Conservation (phyloP, 352 stramenopile genomes). For the Elongisporangium anandrum region DNA sequence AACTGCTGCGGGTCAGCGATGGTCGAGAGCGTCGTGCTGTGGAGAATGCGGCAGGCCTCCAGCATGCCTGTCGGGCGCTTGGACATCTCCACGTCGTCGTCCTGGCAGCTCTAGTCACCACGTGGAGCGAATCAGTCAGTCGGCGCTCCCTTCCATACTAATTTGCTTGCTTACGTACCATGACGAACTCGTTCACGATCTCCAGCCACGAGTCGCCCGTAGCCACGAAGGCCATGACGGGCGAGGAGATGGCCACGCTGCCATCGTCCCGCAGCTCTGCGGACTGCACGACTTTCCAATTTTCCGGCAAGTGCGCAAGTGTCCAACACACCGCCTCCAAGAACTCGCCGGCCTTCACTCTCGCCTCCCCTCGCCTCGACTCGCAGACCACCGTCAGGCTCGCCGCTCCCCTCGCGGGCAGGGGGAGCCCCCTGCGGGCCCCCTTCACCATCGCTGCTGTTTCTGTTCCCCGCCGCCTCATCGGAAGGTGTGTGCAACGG, state of each 20-base stretch:
- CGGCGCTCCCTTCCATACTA: neutral
- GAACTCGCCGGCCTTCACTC: too few relatives aligned
- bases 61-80: slow-evolving; percentile 52
- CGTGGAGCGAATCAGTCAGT: slow-evolving; percentile 1
- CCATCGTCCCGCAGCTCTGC: slow-evolving; percentile 21
- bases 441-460: neutral
- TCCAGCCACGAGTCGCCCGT: slow-evolving; percentile 52
- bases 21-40: slow-evolving; percentile 40
- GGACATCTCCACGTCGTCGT: slow-evolving; percentile 66
- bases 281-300: neutral
- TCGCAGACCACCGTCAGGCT: too few relatives aligned
- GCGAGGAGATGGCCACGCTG: slow-evolving; percentile 25
- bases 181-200: slow-evolving; percentile 80
- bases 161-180: slow-evolving; percentile 28
- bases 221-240: slow-evolving; percentile 63
- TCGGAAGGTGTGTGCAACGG: neutral
- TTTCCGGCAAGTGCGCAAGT: too few relatives aligned
- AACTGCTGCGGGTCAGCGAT: slow-evolving; percentile 30
- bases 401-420: too few relatives aligned
- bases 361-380: too few relatives aligned
- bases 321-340: too few relatives aligned
- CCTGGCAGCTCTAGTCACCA: slow-evolving; percentile 75
- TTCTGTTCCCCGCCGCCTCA: neutral
- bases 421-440: too few relatives aligned
- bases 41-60: slow-evolving; percentile 49